Evolutionary conservation across 495 filamentous ascomycete genomes (phyloP).

Genomic region (Lentithecium fluviatile): DNA sequence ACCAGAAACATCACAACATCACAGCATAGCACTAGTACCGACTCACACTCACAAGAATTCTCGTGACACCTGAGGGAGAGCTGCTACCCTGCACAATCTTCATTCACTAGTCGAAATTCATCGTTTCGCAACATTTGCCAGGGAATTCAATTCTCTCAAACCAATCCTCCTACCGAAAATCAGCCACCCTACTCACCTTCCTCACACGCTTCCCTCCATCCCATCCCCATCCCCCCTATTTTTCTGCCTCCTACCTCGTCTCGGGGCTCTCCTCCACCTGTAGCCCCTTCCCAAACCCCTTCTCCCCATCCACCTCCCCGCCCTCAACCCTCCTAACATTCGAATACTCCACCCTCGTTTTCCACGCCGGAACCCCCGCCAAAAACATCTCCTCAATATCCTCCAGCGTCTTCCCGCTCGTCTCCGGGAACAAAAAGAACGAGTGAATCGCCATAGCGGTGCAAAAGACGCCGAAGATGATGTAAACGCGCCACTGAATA

Average conservation of each 20-base stretch:
- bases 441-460: constrained; percentile 27
- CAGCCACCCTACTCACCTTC: too few species aligned
- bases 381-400: constrained; percentile 34
- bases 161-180: too few species aligned
- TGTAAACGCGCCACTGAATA: constrained; percentile 61
- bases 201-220: too few species aligned
- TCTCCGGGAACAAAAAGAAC: constrained; percentile 37
- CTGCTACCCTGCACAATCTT: too few species aligned
- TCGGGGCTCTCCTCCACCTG: not conserved
- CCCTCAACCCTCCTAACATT: constrained; percentile 11
- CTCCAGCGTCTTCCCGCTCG: constrained; percentile 36
- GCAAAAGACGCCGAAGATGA: constrained; percentile 38
- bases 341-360: constrained; percentile 25
- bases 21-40: too few species aligned
- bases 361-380: constrained; percentile 29
- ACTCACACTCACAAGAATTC: too few species aligned
- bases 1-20: too few species aligned
- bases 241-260: not conserved
- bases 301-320: constrained; percentile 12
- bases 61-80: too few species aligned
- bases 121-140: too few species aligned
- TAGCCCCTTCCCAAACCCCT: constrained; percentile 4
- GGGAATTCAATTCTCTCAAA: too few species aligned
- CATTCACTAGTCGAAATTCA: too few species aligned
- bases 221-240: too few species aligned